A percentile compares a stretch with the other conserved stretches of the same genome.
phyloP scores from a whole-genome alignment of 176 grass and related monocot genomes.

The Oryza officinalis region DNA sequence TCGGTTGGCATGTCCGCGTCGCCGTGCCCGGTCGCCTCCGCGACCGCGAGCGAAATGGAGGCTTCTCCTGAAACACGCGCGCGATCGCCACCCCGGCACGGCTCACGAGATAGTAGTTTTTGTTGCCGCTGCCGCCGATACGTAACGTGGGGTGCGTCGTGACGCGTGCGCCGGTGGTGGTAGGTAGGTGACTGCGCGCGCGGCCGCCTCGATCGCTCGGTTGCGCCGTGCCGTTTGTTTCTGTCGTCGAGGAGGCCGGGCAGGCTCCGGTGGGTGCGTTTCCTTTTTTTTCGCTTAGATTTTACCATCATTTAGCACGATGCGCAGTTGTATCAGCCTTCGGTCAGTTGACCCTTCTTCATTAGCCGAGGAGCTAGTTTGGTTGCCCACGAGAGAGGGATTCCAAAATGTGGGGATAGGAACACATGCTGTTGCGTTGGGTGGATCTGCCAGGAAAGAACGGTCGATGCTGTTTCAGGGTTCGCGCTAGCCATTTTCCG shows the following conservation, averaged over 20 bases:
- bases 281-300: neutral
- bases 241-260: neutral
- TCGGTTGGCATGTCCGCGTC: constrained; percentile 49
- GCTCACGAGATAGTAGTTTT: neutral
- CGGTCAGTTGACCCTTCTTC: constrained; percentile 23
- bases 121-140: neutral
- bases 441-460: neutral
- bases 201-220: neutral
- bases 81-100: no score
- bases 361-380: neutral
- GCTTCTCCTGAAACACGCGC: neutral
- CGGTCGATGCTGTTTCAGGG: neutral
- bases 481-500: neutral
- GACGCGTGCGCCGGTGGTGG: neutral
- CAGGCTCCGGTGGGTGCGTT: neutral
- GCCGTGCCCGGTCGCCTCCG: constrained; percentile 11
- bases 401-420: constrained; percentile 26
- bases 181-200: neutral
- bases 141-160: neutral
- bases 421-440: neutral
- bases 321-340: neutral
- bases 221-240: neutral
- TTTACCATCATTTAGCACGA: neutral
- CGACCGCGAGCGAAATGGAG: neutral
- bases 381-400: constrained; percentile 12